These are phyloP conservation scores for Solanum chacoense DNA, from an alignment of 305 asterid genomes.

Conservation along the genomic window DNA sequence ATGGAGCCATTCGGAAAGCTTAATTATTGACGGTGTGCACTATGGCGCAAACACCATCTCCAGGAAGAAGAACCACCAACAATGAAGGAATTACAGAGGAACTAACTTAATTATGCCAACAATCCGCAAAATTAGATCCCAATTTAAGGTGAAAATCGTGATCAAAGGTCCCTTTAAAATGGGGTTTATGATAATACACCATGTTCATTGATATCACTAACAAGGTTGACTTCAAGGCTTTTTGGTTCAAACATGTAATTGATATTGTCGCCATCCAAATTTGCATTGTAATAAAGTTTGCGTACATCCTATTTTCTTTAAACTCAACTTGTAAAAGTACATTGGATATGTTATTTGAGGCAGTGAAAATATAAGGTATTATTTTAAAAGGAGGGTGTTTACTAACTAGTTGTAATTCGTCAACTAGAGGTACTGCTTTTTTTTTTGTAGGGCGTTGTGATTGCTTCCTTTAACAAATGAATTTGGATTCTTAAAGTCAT, in stretches of 20 bases:
- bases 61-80: not conserved
- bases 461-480: not conserved
- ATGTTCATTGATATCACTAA: not conserved
- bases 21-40: no score
- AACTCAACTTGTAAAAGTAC: no score
- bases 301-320: no score
- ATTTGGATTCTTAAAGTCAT: not conserved
- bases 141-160: not conserved
- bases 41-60: not conserved
- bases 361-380: no score
- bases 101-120: no score
- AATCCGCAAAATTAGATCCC: not conserved
- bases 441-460: not conserved
- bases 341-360: no score
- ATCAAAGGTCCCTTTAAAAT: not conserved
- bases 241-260: not conserved
- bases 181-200: not conserved
- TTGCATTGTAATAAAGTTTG: fast-evolving
- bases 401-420: not conserved
- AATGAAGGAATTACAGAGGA: not conserved
- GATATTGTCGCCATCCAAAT: not conserved
- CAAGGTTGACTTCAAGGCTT: not conserved
- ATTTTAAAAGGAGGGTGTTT: not conserved
- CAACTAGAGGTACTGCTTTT: not conserved
- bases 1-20: not conserved